These are phyloP conservation scores for Rhodomyrtus psidioides DNA, from an alignment of 441 rosid genomes.

Conservation along the genomic window DNA sequence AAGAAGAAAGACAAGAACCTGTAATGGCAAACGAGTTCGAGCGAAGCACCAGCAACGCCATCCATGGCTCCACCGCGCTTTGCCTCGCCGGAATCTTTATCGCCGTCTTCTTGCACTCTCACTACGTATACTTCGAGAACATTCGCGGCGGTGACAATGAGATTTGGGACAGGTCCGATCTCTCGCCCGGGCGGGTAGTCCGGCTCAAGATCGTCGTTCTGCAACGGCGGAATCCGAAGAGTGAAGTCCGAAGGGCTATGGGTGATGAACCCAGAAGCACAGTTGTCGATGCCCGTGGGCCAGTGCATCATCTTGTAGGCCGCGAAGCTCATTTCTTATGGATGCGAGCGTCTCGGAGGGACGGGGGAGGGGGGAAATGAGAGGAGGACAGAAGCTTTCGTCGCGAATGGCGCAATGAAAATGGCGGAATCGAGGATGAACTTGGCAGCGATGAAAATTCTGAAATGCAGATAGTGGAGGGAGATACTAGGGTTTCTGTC, in stretches of 20 bases:
- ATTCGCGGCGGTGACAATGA: constrained; percentile 68
- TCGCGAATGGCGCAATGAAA: neutral
- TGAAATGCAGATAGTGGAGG: neutral
- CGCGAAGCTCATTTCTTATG: constrained; percentile 67
- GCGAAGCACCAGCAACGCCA: constrained; percentile 73
- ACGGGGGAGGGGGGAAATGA: neutral
- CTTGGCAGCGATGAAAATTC: neutral
- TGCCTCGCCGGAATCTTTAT: constrained; percentile 29
- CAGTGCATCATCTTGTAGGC: constrained; percentile 98
- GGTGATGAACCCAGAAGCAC: constrained; percentile 84
- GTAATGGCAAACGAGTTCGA: constrained; percentile 94
- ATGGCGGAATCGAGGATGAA: neutral
- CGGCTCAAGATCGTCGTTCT: constrained; percentile 59
- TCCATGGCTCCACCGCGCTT: constrained; percentile 81
- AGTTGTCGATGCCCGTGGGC: constrained; percentile 84
- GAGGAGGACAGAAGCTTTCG: neutral
- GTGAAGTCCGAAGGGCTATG: constrained; percentile 60
- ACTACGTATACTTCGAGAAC: constrained; percentile 79
- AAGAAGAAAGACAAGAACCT: constrained; percentile 26
- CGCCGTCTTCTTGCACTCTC: constrained; percentile 71
- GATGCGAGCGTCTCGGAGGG: neutral
- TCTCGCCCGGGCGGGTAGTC: constrained; percentile 56
- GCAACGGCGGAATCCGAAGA: constrained; percentile 42
- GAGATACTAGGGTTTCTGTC: neutral
- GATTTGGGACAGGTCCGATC: constrained; percentile 72